phyloP scores from a whole-genome alignment of 768 basidiomycete genomes.

The Polyporus arcularius region DNA sequence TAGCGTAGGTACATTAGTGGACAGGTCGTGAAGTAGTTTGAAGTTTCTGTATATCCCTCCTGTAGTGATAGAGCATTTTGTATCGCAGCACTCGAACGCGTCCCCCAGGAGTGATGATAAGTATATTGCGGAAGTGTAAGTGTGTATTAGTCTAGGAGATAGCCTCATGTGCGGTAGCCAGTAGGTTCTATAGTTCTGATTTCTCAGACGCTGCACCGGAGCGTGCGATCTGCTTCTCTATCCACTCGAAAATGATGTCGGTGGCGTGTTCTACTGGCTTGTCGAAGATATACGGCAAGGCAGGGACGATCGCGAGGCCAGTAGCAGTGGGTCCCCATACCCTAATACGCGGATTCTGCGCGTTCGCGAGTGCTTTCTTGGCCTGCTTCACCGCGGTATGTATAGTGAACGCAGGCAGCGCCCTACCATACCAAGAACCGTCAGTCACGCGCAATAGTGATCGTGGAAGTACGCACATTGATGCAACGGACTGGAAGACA shows the following conservation, averaged over 20 bases:
- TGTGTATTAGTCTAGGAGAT: too few species aligned
- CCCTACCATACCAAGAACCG: slow-evolving; percentile 45
- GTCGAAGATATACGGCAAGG: slow-evolving; percentile 76
- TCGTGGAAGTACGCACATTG: slow-evolving; percentile 55
- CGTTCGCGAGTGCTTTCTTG: slow-evolving; percentile 63
- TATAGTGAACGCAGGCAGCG: slow-evolving; percentile 81
- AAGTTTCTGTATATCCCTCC: slow-evolving; percentile 9
- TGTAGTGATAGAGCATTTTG: slow-evolving; percentile 15
- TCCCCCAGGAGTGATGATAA: too few species aligned
- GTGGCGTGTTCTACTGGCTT: slow-evolving; percentile 76
- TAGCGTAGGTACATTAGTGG: slow-evolving; percentile 19
- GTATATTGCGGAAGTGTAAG: too few species aligned
- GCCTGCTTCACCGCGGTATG: slow-evolving; percentile 79
- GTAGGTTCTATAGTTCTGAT: slow-evolving; percentile 16
- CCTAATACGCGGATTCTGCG: slow-evolving; percentile 57
- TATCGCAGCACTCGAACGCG: not conserved
- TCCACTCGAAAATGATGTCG: slow-evolving; percentile 70
- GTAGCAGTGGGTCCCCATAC: slow-evolving; percentile 77
- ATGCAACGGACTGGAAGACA: slow-evolving; percentile 79
- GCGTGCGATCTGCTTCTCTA: slow-evolving; percentile 55
- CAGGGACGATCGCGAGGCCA: slow-evolving; percentile 72
- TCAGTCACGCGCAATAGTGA: slow-evolving; percentile 8
- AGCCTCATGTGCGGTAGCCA: too few species aligned
- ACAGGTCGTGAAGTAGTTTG: slow-evolving; percentile 12
- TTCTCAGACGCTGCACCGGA: slow-evolving; percentile 33